Evolutionary conservation across 805 yeast genomes (phyloP).

Genomic region (Metschnikowia anglica): DNA sequence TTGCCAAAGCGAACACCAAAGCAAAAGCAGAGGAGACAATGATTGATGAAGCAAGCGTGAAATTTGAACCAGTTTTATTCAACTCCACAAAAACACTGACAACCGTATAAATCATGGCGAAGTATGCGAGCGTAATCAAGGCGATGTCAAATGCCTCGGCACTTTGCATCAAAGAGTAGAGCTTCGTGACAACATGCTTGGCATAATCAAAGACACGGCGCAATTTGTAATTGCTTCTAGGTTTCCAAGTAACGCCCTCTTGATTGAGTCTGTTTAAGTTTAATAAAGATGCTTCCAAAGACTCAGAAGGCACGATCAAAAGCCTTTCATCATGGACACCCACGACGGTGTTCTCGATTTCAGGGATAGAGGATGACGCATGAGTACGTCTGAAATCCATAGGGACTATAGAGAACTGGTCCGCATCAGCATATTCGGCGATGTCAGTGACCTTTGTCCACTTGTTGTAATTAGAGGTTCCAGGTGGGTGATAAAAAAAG

Average conservation of each 20-base stretch:
- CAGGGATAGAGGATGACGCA: constrained; percentile 39
- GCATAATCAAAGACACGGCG: constrained; percentile 56
- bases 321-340: constrained; percentile 44
- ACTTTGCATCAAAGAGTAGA: constrained; percentile 51
- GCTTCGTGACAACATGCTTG: constrained; percentile 37
- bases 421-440: constrained; percentile 41
- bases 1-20: constrained; percentile 70
- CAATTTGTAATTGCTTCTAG: constrained; percentile 55
- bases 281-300: constrained; percentile 26
- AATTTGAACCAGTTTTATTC: constrained; percentile 75
- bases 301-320: constrained; percentile 35
- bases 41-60: constrained; percentile 83
- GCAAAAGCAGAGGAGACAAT: constrained; percentile 79
- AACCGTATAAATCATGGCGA: constrained; percentile 85
- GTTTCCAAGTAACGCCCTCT: constrained; percentile 58
- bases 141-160: constrained; percentile 87
- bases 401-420: constrained; percentile 52
- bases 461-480: constrained; percentile 31
- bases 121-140: constrained; percentile 74
- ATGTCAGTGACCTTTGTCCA: constrained; percentile 53
- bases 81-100: constrained; percentile 72
- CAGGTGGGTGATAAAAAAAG: constrained; percentile 39
- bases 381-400: constrained; percentile 53
- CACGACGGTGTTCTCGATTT: constrained; percentile 37
- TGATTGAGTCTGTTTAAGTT: constrained; percentile 26